phyloP scores from a whole-genome alignment of 768 basidiomycete species.

The Pseudohyphozyma bogoriensis region DNA sequence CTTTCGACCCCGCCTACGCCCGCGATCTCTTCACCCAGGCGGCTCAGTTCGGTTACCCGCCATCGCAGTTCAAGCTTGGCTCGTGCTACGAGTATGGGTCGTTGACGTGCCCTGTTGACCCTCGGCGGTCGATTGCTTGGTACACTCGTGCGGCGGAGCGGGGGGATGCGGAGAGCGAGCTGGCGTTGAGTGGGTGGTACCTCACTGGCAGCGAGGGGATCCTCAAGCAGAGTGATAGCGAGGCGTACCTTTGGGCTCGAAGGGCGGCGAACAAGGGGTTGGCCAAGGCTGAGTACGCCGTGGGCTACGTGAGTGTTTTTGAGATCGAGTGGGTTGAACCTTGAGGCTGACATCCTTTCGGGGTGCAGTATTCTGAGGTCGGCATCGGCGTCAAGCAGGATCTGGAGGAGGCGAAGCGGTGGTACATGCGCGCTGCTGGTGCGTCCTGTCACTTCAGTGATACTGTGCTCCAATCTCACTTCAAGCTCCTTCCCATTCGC shows the following conservation, averaged over 20 bases:
- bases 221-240: slow-evolving; percentile 91
- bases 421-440: slow-evolving; percentile 99
- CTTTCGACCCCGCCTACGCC: slow-evolving; percentile 70
- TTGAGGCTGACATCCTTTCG: no score
- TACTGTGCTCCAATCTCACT: background rate
- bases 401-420: slow-evolving; percentile 86
- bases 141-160: slow-evolving; percentile 97
- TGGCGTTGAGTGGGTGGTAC: slow-evolving; percentile 97
- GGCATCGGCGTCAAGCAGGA: slow-evolving; percentile 97
- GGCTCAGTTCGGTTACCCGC: slow-evolving; percentile 84
- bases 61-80: slow-evolving; percentile 89
- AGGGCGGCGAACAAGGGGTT: slow-evolving; percentile 92
- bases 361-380: slow-evolving; percentile 94
- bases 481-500: slow-evolving; percentile 1
- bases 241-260: slow-evolving; percentile 97
- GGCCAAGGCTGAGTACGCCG: slow-evolving; percentile 95
- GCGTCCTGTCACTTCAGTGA: slow-evolving; percentile 35
- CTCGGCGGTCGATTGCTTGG: slow-evolving; percentile 90
- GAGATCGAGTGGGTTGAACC: background rate
- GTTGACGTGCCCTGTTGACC: slow-evolving; percentile 82
- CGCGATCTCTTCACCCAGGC: slow-evolving; percentile 79
- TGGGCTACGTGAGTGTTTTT: slow-evolving; percentile 51
- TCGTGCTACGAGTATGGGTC: slow-evolving; percentile 89
- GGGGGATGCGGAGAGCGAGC: slow-evolving; percentile 85
- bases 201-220: slow-evolving; percentile 90